Evolutionary conservation across 345 rosid species (phyloP).

Genomic region (Murraya paniculata): DNA sequence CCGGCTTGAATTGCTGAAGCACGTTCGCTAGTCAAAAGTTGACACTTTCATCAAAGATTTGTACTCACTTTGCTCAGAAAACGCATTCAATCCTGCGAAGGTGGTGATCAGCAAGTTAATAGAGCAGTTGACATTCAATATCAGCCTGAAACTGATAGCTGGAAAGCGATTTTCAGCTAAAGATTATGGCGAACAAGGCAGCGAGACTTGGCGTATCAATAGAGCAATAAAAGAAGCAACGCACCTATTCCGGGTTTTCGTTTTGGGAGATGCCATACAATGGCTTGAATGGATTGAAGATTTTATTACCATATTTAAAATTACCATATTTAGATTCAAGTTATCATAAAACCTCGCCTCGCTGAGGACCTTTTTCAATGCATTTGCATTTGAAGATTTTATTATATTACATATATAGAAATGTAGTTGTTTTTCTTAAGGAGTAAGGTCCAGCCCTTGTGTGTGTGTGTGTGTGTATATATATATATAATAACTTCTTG

Average conservation of each 20-base stretch:
- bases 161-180: slow-evolving; percentile 42
- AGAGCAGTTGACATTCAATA: slow-evolving; percentile 52
- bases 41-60: slow-evolving; percentile 42
- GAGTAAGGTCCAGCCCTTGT: no score
- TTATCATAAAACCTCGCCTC: slow-evolving; percentile 43
- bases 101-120: slow-evolving; percentile 38
- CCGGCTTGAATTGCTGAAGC: slow-evolving; percentile 40
- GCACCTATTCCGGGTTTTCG: slow-evolving; percentile 34
- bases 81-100: not conserved
- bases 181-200: slow-evolving; percentile 17
- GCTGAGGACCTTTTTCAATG: slow-evolving; percentile 17
- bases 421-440: not conserved
- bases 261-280: slow-evolving; percentile 50
- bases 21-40: slow-evolving; percentile 42
- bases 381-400: not conserved
- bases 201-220: slow-evolving; percentile 47
- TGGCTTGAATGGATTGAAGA: slow-evolving; percentile 64
- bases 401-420: not conserved
- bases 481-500: no score
- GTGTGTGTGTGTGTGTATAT: no score
- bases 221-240: slow-evolving; percentile 39
- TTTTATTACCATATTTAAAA: no score
- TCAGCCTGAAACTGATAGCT: slow-evolving; percentile 42
- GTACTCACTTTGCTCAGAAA: slow-evolving; percentile 14
- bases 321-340: no score